A percentile compares a stretch with the other conserved stretches of the same genome.
Evolutionary conservation across 495 filamentous ascomycete genomes (phyloP).

Genomic region (Neurospora sp.): DNA sequence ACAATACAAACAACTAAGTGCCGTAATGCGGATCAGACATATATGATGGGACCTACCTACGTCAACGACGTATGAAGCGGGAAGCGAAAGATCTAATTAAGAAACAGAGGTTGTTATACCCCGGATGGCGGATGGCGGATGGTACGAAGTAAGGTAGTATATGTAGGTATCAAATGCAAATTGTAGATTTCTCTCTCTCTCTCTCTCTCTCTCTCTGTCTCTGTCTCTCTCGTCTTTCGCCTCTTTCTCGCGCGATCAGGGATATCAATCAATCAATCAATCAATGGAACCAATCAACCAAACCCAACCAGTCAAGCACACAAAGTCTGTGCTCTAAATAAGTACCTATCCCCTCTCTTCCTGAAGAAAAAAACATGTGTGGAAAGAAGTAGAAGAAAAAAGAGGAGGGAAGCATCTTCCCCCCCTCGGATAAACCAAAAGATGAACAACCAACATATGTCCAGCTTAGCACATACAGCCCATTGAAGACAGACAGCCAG

Average conservation of each 20-base stretch:
- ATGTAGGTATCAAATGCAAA: background rate
- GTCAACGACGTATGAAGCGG: too few species aligned
- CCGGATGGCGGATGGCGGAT: too few species aligned
- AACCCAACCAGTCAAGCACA: background rate
- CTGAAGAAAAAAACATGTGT: conserved; percentile 3
- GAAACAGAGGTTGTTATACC: too few species aligned
- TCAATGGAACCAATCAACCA: background rate
- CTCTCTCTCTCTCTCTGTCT: background rate
- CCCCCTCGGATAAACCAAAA: background rate
- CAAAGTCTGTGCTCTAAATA: background rate
- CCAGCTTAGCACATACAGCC: background rate
- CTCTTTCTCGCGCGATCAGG: background rate
- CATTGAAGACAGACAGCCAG: background rate
- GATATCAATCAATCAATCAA: background rate
- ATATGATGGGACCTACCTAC: too few species aligned
- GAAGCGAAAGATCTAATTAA: too few species aligned
- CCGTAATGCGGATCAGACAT: too few species aligned
- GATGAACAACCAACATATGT: conserved; percentile 8
- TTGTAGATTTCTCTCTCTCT: background rate
- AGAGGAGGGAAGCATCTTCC: background rate
- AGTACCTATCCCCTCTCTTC: background rate
- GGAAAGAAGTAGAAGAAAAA: conserved; percentile 2
- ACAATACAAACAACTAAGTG: too few species aligned
- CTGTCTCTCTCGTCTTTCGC: background rate
- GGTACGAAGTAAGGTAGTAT: background rate